These are phyloP conservation scores for Priceomyces castillae DNA, from an alignment of 805 yeast species.

Conservation along the genomic window DNA sequence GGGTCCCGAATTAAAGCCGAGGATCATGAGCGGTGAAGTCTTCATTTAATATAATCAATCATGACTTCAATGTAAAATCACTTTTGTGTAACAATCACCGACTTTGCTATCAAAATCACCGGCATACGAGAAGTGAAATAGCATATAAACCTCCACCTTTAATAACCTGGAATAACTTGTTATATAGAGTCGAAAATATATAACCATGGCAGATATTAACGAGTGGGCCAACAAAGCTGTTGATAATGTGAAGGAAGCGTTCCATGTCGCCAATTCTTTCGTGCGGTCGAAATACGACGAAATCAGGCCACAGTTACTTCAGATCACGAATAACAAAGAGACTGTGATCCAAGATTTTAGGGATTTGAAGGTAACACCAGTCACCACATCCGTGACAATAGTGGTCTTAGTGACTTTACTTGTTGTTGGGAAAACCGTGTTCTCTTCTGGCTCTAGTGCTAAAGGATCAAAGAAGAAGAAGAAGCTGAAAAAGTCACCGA, in stretches of 20 bases:
- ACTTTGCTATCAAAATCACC: neutral
- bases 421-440: slow-evolving; percentile 19
- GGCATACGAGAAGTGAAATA: too few relatives aligned
- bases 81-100: neutral
- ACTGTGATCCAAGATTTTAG: slow-evolving; percentile 30
- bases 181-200: neutral
- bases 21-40: slow-evolving; percentile 30
- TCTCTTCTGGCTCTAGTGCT: slow-evolving; percentile 4
- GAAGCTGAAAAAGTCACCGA: slow-evolving; percentile 36
- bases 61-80: neutral
- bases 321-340: slow-evolving; percentile 10
- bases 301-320: slow-evolving; percentile 10
- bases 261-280: neutral
- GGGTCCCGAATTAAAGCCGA: slow-evolving; percentile 21
- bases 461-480: slow-evolving; percentile 16
- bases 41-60: slow-evolving; percentile 15
- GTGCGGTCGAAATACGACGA: slow-evolving; percentile 13
- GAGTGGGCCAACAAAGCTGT: slow-evolving; percentile 1
- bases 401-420: slow-evolving; percentile 28
- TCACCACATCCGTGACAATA: slow-evolving; percentile 32
- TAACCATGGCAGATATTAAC: slow-evolving; percentile 1
- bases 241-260: neutral
- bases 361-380: slow-evolving; percentile 28
- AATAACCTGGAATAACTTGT: too few relatives aligned
- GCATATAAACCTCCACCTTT: neutral